Evolutionary conservation across 768 basidiomycete genomes (phyloP).

Genomic region (Termitomyces sp.): DNA sequence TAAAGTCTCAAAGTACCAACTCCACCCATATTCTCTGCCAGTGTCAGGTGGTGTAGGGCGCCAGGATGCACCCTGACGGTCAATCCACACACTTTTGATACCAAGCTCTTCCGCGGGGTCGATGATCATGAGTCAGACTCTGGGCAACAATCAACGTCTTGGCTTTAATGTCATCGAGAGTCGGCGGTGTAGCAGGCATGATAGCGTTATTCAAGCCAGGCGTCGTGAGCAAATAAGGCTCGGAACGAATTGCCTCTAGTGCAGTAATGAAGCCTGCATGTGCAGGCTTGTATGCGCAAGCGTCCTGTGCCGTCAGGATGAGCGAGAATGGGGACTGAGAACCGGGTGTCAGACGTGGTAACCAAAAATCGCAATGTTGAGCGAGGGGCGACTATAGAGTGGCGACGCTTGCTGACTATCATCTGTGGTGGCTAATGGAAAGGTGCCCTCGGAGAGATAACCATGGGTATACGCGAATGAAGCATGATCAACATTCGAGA

Average conservation of each 20-base stretch:
- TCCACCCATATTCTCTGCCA: constrained; percentile 33
- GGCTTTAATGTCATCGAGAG: constrained; percentile 28
- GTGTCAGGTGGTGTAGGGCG: constrained; percentile 21
- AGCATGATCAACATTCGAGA: constrained; percentile 68
- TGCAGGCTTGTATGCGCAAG: constrained; percentile 68
- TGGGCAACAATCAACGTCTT: constrained; percentile 63
- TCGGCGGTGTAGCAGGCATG: constrained; percentile 10
- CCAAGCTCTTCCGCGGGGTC: constrained; percentile 57
- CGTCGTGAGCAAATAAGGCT: constrained; percentile 29
- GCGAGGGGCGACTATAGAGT: constrained; percentile 24
- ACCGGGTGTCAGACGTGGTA: constrained; percentile 32
- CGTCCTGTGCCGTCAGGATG: constrained; percentile 67
- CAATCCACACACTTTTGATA: constrained; percentile 61
- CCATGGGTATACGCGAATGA: constrained; percentile 59
- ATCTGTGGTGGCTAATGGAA: constrained; percentile 9
- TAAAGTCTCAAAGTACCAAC: constrained; percentile 53
- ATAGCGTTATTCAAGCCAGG: constrained; percentile 15
- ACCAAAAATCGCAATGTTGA: constrained; percentile 33
- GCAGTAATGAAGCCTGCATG: constrained; percentile 46
- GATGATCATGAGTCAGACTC: constrained; percentile 61
- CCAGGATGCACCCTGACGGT: constrained; percentile 41
- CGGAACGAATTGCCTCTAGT: constrained; percentile 35
- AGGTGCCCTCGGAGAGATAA: constrained; percentile 39
- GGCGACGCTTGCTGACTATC: constrained; percentile 11
- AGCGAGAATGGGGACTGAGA: constrained; percentile 58